Evolutionary conservation across 2,329 filamentous ascomycete genomes (phyloP), one percentile per base, ranked within the genome.

Genomic region (Penicillium verrucosum): DNA sequence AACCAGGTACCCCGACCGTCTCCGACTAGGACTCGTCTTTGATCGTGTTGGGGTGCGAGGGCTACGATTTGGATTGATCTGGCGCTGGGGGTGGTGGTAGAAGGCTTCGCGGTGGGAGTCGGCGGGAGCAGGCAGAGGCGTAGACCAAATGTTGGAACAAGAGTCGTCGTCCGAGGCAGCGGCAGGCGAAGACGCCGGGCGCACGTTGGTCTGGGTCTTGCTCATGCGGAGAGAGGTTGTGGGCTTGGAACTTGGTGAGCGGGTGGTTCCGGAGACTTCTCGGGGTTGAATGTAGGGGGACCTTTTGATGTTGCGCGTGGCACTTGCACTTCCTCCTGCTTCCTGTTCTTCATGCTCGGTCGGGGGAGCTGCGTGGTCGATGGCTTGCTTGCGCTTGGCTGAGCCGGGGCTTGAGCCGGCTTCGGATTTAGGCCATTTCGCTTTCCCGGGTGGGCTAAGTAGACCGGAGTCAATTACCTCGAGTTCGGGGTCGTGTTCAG

Each of bases 361-460:
- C 9, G 34, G 23, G 51, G 48, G 51, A 18, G 30, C 40, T 37
- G 41, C 29, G 44, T 53, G 51, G 34, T 61, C 55, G 14, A 43
- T 25, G 6, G 60, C 41, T 46, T 66, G 67, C 32, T 68, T 70
- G 34, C 68, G 68, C 45, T 71, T 70, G 3, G 70, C 68, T 2
- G 71, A 72, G 18, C 70, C 68, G 4, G 72, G 72, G 42, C 72
- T 74, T 32, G 73, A 69, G 41, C 65, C 62, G 21, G 61, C 63
- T 12, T 65, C 61, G 38, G 62, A 66, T 46, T 74, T 73, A 44
- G 66, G 68, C 47, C 68, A 62, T 54, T 73, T 73, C 7, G 68
- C 46, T 43, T 65, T 65, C 10, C 69, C 65, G 4, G 66, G 64
- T 54, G 58, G 58, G 32, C 54, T 70, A 43, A 61, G 60, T 10